A percentile compares a stretch with the other conserved stretches of the same genome.
Evolutionary conservation across 2,329 filamentous ascomycete species (phyloP).

Genomic region (Paecilomyces sp.): DNA sequence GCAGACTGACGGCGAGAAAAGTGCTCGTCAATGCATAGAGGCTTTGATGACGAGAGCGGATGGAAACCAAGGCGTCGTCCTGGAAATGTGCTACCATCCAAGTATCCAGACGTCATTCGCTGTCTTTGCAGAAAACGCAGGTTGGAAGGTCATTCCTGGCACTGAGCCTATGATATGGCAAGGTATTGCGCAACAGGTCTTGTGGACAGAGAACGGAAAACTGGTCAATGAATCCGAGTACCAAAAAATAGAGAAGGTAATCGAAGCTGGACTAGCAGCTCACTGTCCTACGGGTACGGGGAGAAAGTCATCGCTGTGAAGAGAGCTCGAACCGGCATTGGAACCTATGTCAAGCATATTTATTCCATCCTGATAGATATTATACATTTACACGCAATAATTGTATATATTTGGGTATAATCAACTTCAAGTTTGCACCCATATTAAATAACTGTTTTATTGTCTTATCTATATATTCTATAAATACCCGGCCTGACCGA

Average conservation of each 20-base stretch:
- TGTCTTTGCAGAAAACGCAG: slow-evolving; percentile 6
- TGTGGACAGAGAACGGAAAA: slow-evolving; percentile 12
- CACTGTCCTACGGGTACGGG: background rate
- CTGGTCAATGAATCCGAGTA: background rate
- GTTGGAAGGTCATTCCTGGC: slow-evolving; percentile 13
- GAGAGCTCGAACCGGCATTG: background rate
- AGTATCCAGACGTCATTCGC: slow-evolving; percentile 10
- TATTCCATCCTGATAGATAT: background rate
- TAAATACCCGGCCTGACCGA: too few relatives aligned
- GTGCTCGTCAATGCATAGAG: background rate
- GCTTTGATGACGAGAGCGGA: background rate
- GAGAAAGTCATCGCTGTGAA: background rate
- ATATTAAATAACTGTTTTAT: too few relatives aligned
- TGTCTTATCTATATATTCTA: too few relatives aligned
- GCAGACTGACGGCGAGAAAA: slow-evolving; percentile 8
- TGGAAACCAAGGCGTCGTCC: slow-evolving; percentile 9
- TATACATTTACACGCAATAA: background rate
- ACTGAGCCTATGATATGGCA: slow-evolving; percentile 14
- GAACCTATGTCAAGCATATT: background rate
- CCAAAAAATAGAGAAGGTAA: background rate
- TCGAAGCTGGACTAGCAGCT: background rate
- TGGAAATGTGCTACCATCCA: slow-evolving; percentile 20
- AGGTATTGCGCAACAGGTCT: slow-evolving; percentile 13
- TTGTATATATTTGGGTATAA: background rate
- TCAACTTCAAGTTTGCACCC: too few relatives aligned